Evolutionary conservation across 2,329 filamentous ascomycete species (phyloP).

Genomic region (Aureobasidium sp.): DNA sequence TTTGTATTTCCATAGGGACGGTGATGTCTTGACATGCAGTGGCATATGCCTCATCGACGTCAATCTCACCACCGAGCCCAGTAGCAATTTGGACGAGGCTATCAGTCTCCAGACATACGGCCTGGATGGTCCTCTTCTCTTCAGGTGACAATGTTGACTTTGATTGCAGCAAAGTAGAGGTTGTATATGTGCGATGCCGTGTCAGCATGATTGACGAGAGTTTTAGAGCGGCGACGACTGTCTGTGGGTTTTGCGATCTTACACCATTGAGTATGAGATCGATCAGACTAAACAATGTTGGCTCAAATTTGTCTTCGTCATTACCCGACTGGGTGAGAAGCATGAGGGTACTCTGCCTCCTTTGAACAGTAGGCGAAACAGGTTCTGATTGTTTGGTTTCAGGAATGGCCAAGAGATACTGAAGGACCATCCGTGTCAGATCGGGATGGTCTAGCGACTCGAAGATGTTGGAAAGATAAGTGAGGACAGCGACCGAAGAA

Average conservation of each 20-base stretch:
- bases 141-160: constrained; percentile 33
- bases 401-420: constrained; percentile 80
- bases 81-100: constrained; percentile 62
- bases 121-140: constrained; percentile 60
- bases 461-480: constrained; percentile 83
- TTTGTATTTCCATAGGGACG: constrained; percentile 26
- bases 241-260: constrained; percentile 77
- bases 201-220: constrained; percentile 79
- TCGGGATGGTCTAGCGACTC: constrained; percentile 89
- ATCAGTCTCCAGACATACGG: constrained; percentile 67
- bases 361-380: constrained; percentile 58
- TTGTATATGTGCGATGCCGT: constrained; percentile 80
- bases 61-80: constrained; percentile 60
- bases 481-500: constrained; percentile 91
- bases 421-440: constrained; percentile 86
- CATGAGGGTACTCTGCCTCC: constrained; percentile 83
- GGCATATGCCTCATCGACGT: constrained; percentile 67
- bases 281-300: constrained; percentile 84
- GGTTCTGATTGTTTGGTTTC: constrained; percentile 39
- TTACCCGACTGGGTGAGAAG: constrained; percentile 72
- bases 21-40: constrained; percentile 53
- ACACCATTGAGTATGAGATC: constrained; percentile 84
- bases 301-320: constrained; percentile 68
- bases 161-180: constrained; percentile 62
- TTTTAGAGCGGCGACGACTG: constrained; percentile 80